Evolutionary conservation across 495 filamentous ascomycete genomes (phyloP).

Genomic region (Aspergillus cavernicola): DNA sequence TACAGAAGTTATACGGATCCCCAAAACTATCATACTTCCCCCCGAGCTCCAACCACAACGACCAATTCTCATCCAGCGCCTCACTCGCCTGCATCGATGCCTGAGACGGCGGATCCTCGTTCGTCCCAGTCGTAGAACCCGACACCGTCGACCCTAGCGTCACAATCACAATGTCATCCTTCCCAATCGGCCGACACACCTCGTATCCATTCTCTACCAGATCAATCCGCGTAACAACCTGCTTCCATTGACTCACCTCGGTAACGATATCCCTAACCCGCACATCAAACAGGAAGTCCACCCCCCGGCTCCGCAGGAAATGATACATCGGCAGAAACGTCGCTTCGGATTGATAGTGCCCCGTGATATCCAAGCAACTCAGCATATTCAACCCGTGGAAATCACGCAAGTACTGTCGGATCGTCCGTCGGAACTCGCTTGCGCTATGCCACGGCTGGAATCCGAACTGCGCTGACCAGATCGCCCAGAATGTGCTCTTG

Average conservation of each 20-base stretch:
- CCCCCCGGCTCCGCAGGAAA: neutral
- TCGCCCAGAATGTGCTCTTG: conserved; percentile 2
- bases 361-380: conserved; percentile 1
- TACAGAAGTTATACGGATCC: conserved; percentile 1
- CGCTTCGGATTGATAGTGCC: neutral
- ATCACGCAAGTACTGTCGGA: neutral
- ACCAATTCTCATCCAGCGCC: conserved; percentile 4
- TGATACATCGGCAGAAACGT: neutral
- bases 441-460: conserved; percentile 5
- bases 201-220: neutral
- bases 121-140: neutral
- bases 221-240: neutral
- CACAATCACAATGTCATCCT: neutral
- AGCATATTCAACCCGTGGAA: neutral
- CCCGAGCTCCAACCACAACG: neutral
- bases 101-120: neutral
- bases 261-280: neutral
- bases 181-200: neutral
- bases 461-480: conserved; percentile 3
- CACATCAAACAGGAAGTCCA: neutral
- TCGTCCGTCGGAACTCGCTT: neutral
- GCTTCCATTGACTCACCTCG: neutral
- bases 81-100: neutral
- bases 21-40: neutral
- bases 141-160: neutral